Conservation (phyloP, 2,329 filamentous ascomycete genomes). For the Phymatotrichopsis omnivora region DNA sequence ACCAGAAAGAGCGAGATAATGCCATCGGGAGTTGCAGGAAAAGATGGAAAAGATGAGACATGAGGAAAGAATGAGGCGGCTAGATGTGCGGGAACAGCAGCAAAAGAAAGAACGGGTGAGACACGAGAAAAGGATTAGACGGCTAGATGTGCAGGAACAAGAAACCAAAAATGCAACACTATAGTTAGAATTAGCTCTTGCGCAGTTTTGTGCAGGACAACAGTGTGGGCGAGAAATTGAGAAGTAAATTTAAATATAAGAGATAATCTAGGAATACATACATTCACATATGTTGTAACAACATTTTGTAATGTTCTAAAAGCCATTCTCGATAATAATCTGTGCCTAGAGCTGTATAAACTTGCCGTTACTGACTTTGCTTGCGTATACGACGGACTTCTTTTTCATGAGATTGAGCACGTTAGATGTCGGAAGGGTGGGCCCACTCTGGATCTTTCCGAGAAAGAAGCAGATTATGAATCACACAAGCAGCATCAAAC, state of each 20-base stretch:
- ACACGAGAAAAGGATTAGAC: neutral
- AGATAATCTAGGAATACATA: neutral
- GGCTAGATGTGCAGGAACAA: neutral
- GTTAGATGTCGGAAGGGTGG: neutral
- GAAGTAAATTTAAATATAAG: too few species aligned
- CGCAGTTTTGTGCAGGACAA: too few species aligned
- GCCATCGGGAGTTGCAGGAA: neutral
- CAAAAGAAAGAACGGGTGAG: neutral
- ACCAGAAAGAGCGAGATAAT: neutral
- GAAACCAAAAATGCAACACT: neutral
- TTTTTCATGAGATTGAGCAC: neutral
- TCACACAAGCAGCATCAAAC: conserved; percentile 6
- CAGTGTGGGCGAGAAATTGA: neutral
- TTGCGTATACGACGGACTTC: neutral
- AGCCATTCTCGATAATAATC: neutral
- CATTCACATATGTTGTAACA: too few species aligned
- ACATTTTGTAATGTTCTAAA: neutral
- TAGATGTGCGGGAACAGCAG: neutral
- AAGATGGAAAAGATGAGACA: neutral
- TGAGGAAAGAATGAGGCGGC: neutral
- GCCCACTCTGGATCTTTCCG: neutral
- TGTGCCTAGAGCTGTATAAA: neutral
- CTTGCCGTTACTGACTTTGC: neutral
- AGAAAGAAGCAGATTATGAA: conserved; percentile 4
- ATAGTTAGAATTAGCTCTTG: neutral